Percentiles rank a stretch among this genome's conserved stretches.
These are phyloP conservation scores for Zygoascus meyerae DNA, from an alignment of 1,139 yeast genomes.

Conservation along the genomic window DNA sequence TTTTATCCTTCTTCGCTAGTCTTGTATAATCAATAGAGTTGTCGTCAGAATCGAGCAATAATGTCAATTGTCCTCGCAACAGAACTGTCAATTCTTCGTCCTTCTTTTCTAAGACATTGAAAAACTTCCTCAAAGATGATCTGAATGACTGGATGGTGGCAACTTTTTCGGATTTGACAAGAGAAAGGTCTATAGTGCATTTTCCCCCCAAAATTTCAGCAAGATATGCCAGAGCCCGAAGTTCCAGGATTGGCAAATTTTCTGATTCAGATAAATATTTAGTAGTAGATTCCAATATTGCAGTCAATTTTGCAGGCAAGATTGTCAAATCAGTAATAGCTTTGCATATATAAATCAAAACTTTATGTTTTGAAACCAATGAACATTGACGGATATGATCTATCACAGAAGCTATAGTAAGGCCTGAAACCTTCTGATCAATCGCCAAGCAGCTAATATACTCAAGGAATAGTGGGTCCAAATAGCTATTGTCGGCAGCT, in stretches of 20 bases:
- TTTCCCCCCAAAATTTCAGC: not conserved
- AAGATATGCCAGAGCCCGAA: slow-evolving; percentile 8
- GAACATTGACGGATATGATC: slow-evolving; percentile 12
- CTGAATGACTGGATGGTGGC: slow-evolving; percentile 5
- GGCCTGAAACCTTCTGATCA: slow-evolving; percentile 27
- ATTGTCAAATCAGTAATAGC: slow-evolving; percentile 10
- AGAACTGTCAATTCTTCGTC: slow-evolving; percentile 4
- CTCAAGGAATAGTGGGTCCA: slow-evolving; percentile 31
- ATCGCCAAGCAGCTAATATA: slow-evolving; percentile 28
- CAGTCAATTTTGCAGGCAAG: slow-evolving; percentile 9
- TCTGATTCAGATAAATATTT: slow-evolving; percentile 13
- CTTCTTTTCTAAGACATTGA: slow-evolving; percentile 3
- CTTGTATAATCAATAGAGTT: not conserved
- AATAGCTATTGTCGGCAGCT: slow-evolving; percentile 13
- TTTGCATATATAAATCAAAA: slow-evolving; percentile 16
- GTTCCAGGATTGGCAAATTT: not conserved
- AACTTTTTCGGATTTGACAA: not conserved
- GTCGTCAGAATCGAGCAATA: not conserved
- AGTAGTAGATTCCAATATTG: slow-evolving; percentile 7
- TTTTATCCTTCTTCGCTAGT: not conserved
- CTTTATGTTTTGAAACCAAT: slow-evolving; percentile 8
- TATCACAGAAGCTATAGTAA: slow-evolving; percentile 20
- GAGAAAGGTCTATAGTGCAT: not conserved
- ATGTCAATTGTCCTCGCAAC: not conserved
- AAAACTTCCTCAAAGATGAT: slow-evolving; percentile 7